Evolutionary conservation across 768 basidiomycete species (phyloP), one percentile per base, ranked within the genome.

Genomic region (Russula foetens): DNA sequence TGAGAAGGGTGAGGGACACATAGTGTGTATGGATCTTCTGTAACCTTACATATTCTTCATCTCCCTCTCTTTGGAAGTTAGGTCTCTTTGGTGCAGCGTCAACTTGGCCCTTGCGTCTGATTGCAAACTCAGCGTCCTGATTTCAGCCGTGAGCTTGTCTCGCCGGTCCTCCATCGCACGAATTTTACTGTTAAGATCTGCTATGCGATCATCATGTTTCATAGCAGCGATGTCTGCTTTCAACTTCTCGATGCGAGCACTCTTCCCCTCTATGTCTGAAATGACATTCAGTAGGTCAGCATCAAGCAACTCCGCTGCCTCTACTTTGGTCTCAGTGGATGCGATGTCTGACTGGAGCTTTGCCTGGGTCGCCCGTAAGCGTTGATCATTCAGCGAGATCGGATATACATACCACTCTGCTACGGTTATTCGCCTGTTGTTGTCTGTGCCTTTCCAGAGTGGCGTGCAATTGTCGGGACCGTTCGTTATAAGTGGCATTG

Each of bases 101-200:
- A 98, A 71, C 66, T 83, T 86, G 2, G 94, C 92, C 46, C 96
- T 77, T 1, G 83, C 76, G 56, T 94, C 89, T 0, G 90, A 86
- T 69, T 98, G 93, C 47, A 82, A 67, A 66, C 84, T 92, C 66
- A 97, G 72, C 1, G 77, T 73, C 33, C 82, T 78, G 44, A 94
- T 77, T 62, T 97, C 95, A 0, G 71, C 65, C 56, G 86, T 90
- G 61, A 96, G 74, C 21, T 71, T 70, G 19, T 95, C 92, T 53
- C 88, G 77, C 49, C 77, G 78, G 38, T 83, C 83, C 61, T 98
- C 92, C 52, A 91, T 74, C 26, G 65, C 69, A 38, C 85, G 80
- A n/a, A 77, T 74, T 59, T 80, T 81, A 28, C 75, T 70, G 0
- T 75, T 74, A 55, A 83, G 80, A 59, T 88, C 84, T 0, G 69